Base-by-base conservation (phyloP, 2,329 filamentous ascomycete genomes). In the Chaetomiaceae sp. region DNA sequence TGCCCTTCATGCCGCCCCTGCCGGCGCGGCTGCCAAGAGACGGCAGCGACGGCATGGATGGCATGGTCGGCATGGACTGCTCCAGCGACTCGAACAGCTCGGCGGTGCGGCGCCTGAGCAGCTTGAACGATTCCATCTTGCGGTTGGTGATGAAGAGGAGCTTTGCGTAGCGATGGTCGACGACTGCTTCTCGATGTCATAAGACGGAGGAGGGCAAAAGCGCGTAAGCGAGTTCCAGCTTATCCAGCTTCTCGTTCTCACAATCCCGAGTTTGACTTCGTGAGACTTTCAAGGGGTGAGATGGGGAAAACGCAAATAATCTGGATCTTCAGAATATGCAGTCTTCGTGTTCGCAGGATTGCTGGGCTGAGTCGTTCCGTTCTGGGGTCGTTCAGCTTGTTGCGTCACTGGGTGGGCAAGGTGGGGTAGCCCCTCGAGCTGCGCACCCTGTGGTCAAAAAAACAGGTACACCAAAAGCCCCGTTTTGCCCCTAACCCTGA, bases 71-170 rank as follows among this genome's bases (percentile, higher is more conserved):
- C 19, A 47, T 24, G 5, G 39, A 41, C 5, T 46, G 30, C 9
- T 46, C 44, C 20, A 75, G 62, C 45, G 71, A 73, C 51, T 71
- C 65, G 42, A 79, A 53, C 42, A 79, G 63, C 60, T 76, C 74
- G 52, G 72, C 74, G 24, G 75, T 73, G 52, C 75, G 76, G 60
- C 75, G 76, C 63, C 72, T 74, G 49, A 80, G 67, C 54, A 70
- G 62, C 35, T 66, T 64, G 58, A 79, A 75, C 39, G 72, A 71
- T 52, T 79, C 75, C 75, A 77, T 77, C 36, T 17, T 43, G 45
- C 3, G 29, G n/a, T n/a, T n/a, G n/a, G n/a, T n/a, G n/a, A n/a
- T n/a, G n/a, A n/a, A n/a, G n/a, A n/a, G n/a, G n/a, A n/a, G n/a
- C n/a, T n/a, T n/a, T n/a, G n/a, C n/a, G n/a, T n/a, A n/a, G n/a